Evolutionary conservation across 768 basidiomycete genomes (phyloP).

Genomic region (Boletellus ananiceps): DNA sequence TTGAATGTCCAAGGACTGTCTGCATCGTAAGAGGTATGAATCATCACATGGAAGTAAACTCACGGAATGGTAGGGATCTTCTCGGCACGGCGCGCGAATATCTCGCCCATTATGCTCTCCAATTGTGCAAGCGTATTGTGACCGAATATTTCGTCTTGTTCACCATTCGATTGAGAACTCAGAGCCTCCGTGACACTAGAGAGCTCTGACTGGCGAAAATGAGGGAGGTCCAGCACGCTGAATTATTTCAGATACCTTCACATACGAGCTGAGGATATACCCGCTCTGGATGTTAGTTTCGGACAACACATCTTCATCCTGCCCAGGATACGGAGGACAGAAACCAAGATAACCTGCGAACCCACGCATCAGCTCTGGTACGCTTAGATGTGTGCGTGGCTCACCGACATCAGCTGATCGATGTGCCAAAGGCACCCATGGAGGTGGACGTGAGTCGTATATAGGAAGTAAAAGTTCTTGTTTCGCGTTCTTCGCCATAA

Average conservation of each 20-base stretch:
- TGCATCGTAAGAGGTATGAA: not conserved
- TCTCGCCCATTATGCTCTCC: constrained; percentile 73
- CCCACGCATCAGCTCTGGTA: not conserved
- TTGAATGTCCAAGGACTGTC: constrained; percentile 60
- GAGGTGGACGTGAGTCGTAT: constrained; percentile 64
- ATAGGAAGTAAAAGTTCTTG: constrained; percentile 38
- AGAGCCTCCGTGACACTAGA: constrained; percentile 14
- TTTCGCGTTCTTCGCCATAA: constrained; percentile 26
- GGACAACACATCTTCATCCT: constrained; percentile 72
- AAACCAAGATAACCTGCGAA: constrained; percentile 68
- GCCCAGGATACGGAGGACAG: constrained; percentile 66
- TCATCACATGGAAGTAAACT: constrained; percentile 22
- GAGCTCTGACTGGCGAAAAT: constrained; percentile 21
- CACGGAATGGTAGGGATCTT: constrained; percentile 59
- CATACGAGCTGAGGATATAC: constrained; percentile 47
- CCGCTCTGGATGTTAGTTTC: constrained; percentile 64
- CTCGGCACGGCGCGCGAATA: constrained; percentile 61
- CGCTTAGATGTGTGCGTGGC: constrained; percentile 9
- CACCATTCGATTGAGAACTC: constrained; percentile 10
- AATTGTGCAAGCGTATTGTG: constrained; percentile 52
- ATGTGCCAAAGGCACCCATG: constrained; percentile 70
- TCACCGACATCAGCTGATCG: constrained; percentile 64
- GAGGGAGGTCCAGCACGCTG: not conserved
- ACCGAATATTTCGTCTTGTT: constrained; percentile 45
- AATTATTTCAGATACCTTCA: constrained; percentile 46